phyloP scores from a whole-genome alignment of 176 grass and related monocot species.

The Microstegium vimineum region DNA sequence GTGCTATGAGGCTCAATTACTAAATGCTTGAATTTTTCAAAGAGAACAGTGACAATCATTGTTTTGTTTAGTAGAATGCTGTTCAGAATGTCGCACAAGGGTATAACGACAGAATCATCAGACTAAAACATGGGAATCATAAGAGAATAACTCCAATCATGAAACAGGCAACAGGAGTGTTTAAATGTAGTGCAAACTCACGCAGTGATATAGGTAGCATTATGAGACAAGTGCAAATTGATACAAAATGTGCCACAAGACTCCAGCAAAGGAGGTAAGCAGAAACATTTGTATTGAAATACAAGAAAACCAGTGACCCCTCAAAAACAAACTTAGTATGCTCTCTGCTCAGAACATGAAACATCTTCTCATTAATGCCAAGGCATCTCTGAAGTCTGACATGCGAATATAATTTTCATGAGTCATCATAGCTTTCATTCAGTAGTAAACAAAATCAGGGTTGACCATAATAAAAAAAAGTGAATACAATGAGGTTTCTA shows the following conservation, averaged over 20 bases:
- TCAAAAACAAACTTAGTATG: neutral
- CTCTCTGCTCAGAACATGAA: slow-evolving; percentile 23
- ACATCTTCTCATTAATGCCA: slow-evolving; percentile 47
- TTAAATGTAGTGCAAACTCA: too few species aligned
- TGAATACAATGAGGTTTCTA: neutral
- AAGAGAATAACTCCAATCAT: neutral
- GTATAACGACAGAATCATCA: too few species aligned
- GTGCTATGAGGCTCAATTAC: too few species aligned
- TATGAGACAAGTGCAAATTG: too few species aligned
- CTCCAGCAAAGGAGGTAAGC: too few species aligned
- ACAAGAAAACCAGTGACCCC: neutral
- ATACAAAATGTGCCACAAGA: too few species aligned
- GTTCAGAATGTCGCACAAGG: too few species aligned
- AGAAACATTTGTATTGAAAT: neutral
- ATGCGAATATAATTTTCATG: slow-evolving; percentile 26
- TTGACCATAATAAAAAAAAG: neutral
- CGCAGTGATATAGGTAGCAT: too few species aligned
- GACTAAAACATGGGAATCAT: neutral
- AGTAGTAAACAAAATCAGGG: neutral
- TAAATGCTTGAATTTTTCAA: neutral
- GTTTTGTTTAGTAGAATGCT: neutral
- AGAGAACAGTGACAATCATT: neutral
- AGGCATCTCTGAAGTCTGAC: slow-evolving; percentile 46
- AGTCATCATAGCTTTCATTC: slow-evolving; percentile 3
- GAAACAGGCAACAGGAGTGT: too few species aligned